These are phyloP conservation scores for Chaetothyriales sp. DNA, from an alignment of 2,329 filamentous ascomycete species.

Conservation along the genomic window DNA sequence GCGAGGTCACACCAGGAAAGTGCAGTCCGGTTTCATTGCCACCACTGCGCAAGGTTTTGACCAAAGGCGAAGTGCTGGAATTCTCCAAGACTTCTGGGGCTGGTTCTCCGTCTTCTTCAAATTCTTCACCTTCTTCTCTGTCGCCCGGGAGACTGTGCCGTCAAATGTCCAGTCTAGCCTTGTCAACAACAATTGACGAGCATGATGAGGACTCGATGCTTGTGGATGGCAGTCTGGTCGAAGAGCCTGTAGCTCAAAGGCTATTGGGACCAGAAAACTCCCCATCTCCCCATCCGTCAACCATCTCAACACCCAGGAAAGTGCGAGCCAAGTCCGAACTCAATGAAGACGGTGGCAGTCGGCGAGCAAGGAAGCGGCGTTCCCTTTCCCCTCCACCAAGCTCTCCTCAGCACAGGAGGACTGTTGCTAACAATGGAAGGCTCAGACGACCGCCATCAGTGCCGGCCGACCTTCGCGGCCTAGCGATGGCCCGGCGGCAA, in stretches of 20 bases:
- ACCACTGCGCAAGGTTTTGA: slow-evolving; percentile 71
- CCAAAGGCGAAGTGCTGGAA: slow-evolving; percentile 71
- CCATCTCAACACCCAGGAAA: slow-evolving; percentile 18
- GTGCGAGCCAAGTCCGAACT: slow-evolving; percentile 13
- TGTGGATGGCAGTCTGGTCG: slow-evolving; percentile 21
- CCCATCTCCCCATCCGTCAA: slow-evolving; percentile 27
- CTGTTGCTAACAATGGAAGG: slow-evolving; percentile 24
- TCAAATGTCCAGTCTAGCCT: slow-evolving; percentile 38
- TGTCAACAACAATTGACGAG: slow-evolving; percentile 23
- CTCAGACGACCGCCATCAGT: slow-evolving; percentile 20
- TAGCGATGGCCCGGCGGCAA: slow-evolving; percentile 23
- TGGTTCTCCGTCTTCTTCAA: slow-evolving; percentile 27
- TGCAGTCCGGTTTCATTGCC: slow-evolving; percentile 45
- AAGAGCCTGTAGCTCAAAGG: slow-evolving; percentile 17
- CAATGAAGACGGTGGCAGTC: slow-evolving; percentile 2
- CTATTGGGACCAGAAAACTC: slow-evolving; percentile 19
- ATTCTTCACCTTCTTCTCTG: slow-evolving; percentile 27
- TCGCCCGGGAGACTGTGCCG: slow-evolving; percentile 39
- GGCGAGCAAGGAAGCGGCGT: not conserved
- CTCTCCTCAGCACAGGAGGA: slow-evolving; percentile 19
- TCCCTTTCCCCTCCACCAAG: slow-evolving; percentile 15
- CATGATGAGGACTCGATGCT: slow-evolving; percentile 12
- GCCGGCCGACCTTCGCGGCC: slow-evolving; percentile 36
- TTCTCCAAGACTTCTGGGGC: slow-evolving; percentile 44
- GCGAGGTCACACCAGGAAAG: slow-evolving; percentile 28